A percentile compares a stretch with the other conserved stretches of the same genome.
These are phyloP conservation scores for Monascus ruber DNA, from an alignment of 2,329 filamentous ascomycete genomes.

Conservation along the genomic window DNA sequence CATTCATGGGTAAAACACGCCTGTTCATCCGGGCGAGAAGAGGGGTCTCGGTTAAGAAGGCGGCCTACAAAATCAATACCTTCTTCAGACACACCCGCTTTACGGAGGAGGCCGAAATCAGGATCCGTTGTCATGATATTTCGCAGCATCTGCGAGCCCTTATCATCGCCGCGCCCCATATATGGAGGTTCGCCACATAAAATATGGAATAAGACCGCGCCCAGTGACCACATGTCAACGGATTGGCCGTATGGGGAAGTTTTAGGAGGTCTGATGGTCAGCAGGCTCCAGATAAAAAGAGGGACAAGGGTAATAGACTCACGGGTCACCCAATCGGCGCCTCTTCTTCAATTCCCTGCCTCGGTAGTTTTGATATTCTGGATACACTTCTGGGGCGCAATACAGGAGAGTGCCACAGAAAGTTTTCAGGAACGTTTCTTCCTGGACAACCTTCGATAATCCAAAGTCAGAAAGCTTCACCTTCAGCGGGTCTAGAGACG, in stretches of 20 bases:
- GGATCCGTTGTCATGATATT: slow-evolving; percentile 73
- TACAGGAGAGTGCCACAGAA: slow-evolving; percentile 95
- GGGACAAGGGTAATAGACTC: slow-evolving; percentile 11
- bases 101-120: slow-evolving; percentile 53
- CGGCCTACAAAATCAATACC: slow-evolving; percentile 62
- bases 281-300: slow-evolving; percentile 1
- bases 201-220: slow-evolving; percentile 79
- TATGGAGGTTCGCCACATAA: slow-evolving; percentile 74
- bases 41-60: slow-evolving; percentile 76
- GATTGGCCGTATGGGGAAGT: slow-evolving; percentile 71
- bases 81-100: slow-evolving; percentile 47
- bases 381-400: slow-evolving; percentile 93
- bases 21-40: slow-evolving; percentile 60
- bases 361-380: slow-evolving; percentile 59
- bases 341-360: slow-evolving; percentile 51
- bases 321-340: slow-evolving; percentile 42
- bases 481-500: slow-evolving; percentile 57
- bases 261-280: slow-evolving; percentile 31
- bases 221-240: slow-evolving; percentile 93
- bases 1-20: slow-evolving; percentile 63
- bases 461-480: slow-evolving; percentile 97
- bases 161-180: slow-evolving; percentile 62
- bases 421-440: slow-evolving; percentile 85
- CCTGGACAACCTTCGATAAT: slow-evolving; percentile 84
- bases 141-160: slow-evolving; percentile 63